Evolutionary conservation across 768 basidiomycete genomes (phyloP), one percentile per base, ranked within the genome.

Genomic region (Pisolithus tinctorius): DNA sequence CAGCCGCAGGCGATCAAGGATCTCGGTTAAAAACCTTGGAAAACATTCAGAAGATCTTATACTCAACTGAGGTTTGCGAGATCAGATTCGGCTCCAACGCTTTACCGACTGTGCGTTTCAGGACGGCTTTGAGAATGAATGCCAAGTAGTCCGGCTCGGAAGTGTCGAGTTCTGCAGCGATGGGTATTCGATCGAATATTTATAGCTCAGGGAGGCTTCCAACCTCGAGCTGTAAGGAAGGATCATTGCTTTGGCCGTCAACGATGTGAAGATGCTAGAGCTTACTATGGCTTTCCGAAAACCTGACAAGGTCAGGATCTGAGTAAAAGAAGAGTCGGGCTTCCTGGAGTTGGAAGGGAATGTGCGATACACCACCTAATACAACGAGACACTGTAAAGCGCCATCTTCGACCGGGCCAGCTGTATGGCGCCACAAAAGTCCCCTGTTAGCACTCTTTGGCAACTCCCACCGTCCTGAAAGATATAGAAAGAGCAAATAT

Each of bases 11-110:
- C 1, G 74, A 77, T 20, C 20, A 20, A 7, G 79, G 75, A 6
- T 76, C 79, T 53, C 79, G 81, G 8, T 84, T 86, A 52, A 58
- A 71, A 0, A 77, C 80, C 1, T 72, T 98, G 50, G 73, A 74
- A 52, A 82, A 88, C 55, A 91, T 98, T 53, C 93, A 96, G 67
- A 84, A 84, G 67, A 96, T 98, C 57, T 71, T 98, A 16, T 98
- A 98, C 68, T 86, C 87, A 23, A 96, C 94, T 11, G 93, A 96
- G 83, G 95, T 93, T 50, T 80, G 68, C 45, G 42, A 25, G 4
- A 16, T 13, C 30, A 4, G 17, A 41, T 44, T 10, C 30, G 23
- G 17, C 1, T 43, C 26, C 42, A 36, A 14, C 37, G 31, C 50
- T 43, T 47, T 46, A 37, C 59, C 54, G 13, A 60, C 53, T 27